phyloP scores from a whole-genome alignment of 345 rosid species.

The Populus davidiana region DNA sequence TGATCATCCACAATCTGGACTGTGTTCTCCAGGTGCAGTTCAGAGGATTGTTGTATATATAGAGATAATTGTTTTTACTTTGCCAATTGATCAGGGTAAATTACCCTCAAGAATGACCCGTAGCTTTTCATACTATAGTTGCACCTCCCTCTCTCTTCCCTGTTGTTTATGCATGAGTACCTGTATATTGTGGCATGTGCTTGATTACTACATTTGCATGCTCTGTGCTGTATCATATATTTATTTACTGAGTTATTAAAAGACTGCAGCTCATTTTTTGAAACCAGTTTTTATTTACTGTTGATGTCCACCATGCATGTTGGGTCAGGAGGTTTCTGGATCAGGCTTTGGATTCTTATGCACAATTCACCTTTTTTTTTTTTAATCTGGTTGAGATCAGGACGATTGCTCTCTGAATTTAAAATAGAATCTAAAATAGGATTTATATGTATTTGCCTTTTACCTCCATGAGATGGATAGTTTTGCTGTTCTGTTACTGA shows the following conservation, averaged over 20 bases:
- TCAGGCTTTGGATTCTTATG: not conserved
- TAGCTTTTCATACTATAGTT: constrained; percentile 32
- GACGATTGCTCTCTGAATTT: not conserved
- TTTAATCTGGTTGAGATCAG: not conserved
- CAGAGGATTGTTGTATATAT: constrained; percentile 57
- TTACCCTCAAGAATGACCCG: constrained; percentile 32
- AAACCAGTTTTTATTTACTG: not conserved
- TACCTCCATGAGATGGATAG: no score
- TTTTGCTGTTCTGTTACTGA: not conserved
- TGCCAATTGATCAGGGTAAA: constrained; percentile 42
- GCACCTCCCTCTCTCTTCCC: not conserved
- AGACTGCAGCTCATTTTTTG: not conserved
- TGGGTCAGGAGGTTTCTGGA: not conserved
- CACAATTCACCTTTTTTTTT: not conserved
- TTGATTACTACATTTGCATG: not conserved
- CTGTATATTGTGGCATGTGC: no score
- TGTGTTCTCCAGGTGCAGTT: constrained; percentile 33
- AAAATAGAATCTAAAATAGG: not conserved
- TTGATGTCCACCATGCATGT: not conserved
- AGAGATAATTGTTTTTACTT: constrained; percentile 45
- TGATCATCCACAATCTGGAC: constrained; percentile 34
- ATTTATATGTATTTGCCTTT: no score
- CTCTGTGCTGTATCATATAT: no score
- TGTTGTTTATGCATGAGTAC: not conserved
- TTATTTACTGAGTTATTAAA: not conserved